Base-by-base conservation (phyloP, 2,329 filamentous ascomycete species). In the Aspergillus fumigatiaffinis region DNA sequence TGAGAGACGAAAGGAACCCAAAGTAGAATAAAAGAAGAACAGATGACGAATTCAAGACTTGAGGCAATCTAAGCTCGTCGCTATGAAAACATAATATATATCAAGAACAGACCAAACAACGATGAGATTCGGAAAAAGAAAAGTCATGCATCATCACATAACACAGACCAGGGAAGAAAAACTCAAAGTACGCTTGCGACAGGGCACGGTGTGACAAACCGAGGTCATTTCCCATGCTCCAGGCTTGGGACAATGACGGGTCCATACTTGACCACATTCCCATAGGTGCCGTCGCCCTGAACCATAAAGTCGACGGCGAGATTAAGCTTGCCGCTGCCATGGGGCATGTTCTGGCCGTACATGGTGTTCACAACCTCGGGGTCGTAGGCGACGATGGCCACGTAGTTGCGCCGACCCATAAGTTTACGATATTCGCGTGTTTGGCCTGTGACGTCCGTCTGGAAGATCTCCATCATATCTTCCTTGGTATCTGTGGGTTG, bases 381-480 rank as follows among this genome's bases (percentile, higher is more conserved):
- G 71, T 99, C 94, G 72, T 93, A 97, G 0, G 91, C 91, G n/a
- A 97, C 88, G 63, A 95, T 88, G 0, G 93, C 91, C 12, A 93
- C 87, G 70, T 97, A 99, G 71, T 97, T 97, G 57, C 94, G 82
- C 46, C 93, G 82, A 0, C 89, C 91, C 92, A 99, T 99, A 52
- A 99, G 83, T 69, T 93, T 90, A 78, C 92, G 92, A 70, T 92
- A 82, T 73, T 97, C 93, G 50, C 92, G 83, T 0, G 87, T 81
- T 38, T 85, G 80, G n/a, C 94, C 93, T 54, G 88, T 91, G 17
- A 94, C 91, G 67, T 99, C 94, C 7, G 88, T 90, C 68, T 94
- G 91, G 83, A 99, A 99, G 64, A 99, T 95, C 79, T 99, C 94
- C 90, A 99, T 96, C 94, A 99, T 99, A 76, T 99, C 94, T 75